phyloP scores from a whole-genome alignment of 192 early-diverging fungal genomes.

The Backusella westeae region DNA sequence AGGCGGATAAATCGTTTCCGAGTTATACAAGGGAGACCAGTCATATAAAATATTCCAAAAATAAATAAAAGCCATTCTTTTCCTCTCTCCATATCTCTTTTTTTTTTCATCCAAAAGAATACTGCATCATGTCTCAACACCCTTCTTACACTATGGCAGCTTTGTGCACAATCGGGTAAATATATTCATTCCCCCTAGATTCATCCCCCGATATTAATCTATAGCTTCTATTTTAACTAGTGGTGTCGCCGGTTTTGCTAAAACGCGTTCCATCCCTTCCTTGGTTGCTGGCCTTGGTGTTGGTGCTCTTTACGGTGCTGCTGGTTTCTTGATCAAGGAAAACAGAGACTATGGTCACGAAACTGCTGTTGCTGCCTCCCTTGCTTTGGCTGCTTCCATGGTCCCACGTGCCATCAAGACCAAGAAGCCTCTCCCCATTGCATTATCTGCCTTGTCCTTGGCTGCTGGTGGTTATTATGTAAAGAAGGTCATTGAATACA shows the following conservation, averaged over 20 bases:
- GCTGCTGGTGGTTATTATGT: slow-evolving; percentile 43
- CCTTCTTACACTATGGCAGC: slow-evolving; percentile 36
- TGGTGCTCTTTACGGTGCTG: slow-evolving; percentile 38
- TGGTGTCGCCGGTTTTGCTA: slow-evolving; percentile 35
- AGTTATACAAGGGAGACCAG: background rate
- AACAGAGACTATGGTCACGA: slow-evolving; percentile 45
- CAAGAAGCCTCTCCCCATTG: slow-evolving; percentile 37
- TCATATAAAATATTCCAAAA: background rate
- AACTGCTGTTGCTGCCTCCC: slow-evolving; percentile 39
- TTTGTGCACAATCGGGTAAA: slow-evolving; percentile 29
- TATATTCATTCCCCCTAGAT: background rate
- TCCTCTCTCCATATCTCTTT: background rate
- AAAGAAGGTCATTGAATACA: slow-evolving; percentile 45
- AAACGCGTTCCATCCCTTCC: slow-evolving; percentile 39
- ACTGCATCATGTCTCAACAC: slow-evolving; percentile 29
- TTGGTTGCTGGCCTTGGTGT: slow-evolving; percentile 39
- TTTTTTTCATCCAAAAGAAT: background rate
- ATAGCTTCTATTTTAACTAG: slow-evolving; percentile 7
- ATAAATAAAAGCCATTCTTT: background rate
- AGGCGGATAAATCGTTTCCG: background rate
- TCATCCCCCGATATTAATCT: background rate
- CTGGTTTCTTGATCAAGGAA: slow-evolving; percentile 37
- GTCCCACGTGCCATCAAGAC: slow-evolving; percentile 38
- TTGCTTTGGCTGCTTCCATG: slow-evolving; percentile 34
- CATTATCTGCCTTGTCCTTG: slow-evolving; percentile 33